These are phyloP conservation scores for Dalbergia cochinchinensis DNA, from an alignment of 306 rosid genomes.

Conservation along the genomic window DNA sequence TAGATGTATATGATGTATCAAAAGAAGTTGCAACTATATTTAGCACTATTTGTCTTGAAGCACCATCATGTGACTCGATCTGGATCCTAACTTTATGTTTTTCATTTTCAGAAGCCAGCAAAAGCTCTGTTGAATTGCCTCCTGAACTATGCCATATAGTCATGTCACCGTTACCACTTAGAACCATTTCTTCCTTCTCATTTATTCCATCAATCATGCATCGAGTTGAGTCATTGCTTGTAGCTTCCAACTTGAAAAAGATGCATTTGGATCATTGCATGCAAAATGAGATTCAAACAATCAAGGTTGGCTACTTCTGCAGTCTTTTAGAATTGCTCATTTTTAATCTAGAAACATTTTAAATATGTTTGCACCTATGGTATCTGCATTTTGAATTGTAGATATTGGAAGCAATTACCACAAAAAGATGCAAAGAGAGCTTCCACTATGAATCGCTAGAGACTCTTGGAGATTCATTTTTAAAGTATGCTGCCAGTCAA, in stretches of 20 bases:
- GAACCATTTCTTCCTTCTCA: conserved; percentile 65
- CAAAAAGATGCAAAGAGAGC: conserved; percentile 76
- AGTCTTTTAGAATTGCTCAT: neutral
- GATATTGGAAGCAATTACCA: conserved; percentile 92
- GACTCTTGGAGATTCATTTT: conserved; percentile 93
- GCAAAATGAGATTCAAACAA: conserved; percentile 63
- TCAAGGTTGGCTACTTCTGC: conserved; percentile 60
- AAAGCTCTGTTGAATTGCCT: conserved; percentile 71
- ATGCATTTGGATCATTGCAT: conserved; percentile 66
- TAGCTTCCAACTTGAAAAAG: conserved; percentile 68
- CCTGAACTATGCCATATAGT: conserved; percentile 78
- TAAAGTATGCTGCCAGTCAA: conserved; percentile 79
- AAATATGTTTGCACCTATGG: conserved; percentile 14
- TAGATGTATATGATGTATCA: no score
- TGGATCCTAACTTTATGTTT: conserved; percentile 22
- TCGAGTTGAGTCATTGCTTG: conserved; percentile 70
- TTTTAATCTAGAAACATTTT: conserved; percentile 10
- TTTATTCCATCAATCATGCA: conserved; percentile 86
- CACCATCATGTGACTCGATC: neutral
- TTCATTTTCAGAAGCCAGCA: conserved; percentile 59
- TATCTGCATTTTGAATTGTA: conserved; percentile 43
- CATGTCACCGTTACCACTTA: conserved; percentile 73
- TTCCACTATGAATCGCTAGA: conserved; percentile 88
- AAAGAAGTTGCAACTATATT: no score
- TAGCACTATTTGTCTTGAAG: conserved; percentile 22